Conservation (phyloP, 495 filamentous ascomycete species). For the Paragyromitra xinjiangensis region DNA sequence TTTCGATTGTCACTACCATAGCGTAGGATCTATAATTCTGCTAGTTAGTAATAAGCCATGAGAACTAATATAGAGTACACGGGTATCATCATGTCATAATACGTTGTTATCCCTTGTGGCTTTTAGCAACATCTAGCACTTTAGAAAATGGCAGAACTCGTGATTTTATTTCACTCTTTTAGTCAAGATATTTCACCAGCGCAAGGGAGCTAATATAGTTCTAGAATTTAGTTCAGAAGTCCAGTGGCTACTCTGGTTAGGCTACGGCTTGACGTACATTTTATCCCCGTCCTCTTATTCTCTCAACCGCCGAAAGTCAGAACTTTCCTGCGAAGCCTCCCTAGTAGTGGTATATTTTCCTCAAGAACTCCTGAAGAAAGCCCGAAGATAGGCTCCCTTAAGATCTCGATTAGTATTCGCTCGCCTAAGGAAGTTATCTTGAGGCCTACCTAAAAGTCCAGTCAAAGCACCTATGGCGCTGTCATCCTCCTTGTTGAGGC, state of each 20-base stretch:
- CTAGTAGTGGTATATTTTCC: neutral
- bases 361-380: neutral
- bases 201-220: neutral
- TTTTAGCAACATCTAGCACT: slow-evolving; percentile 1
- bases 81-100: neutral
- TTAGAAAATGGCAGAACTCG: neutral
- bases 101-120: neutral
- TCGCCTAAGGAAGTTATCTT: neutral
- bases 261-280: neutral
- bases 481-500: neutral
- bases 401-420: neutral
- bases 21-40: neutral
- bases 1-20: neutral
- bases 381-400: neutral
- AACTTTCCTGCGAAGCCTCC: neutral
- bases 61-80: neutral
- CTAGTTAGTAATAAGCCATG: too few species aligned
- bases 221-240: neutral
- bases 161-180: neutral
- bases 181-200: neutral
- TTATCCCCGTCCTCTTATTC: neutral
- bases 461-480: neutral
- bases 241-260: neutral
- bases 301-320: slow-evolving; percentile 1
- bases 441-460: neutral